Evolutionary conservation across 2,329 filamentous ascomycete species (phyloP), one percentile per base, ranked within the genome.

Genomic region (Dothistroma septosporum): DNA sequence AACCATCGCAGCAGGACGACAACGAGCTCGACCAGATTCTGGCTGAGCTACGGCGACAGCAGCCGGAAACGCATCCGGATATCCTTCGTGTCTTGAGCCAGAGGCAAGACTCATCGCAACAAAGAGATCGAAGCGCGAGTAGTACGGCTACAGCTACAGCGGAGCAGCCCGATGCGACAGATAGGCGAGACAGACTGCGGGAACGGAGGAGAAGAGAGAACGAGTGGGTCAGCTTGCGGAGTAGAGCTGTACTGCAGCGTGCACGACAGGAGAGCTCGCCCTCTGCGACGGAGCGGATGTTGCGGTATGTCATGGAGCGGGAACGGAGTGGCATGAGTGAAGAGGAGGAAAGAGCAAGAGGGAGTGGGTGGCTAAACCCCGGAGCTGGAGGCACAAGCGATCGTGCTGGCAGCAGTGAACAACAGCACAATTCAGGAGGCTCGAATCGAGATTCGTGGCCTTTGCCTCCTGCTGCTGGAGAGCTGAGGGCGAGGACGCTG

Each of bases 21-120:
- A 71, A 71, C 57, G 77, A 78, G 61, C 69, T 78, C 54, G 73
- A 77, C 53, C 71, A 72, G 50, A 76, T 79, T 53, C 68, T 79
- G 55, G 67, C 69, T 12, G 76, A 78, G 56, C 65, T 79, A 56
- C 69, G 77, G 21, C 70, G 72, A 54, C 72, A 77, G 59, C 74
- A 75, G 59, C 69, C 68, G 1, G 70, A 70, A 53, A 74, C 73
- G 4, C 72, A 76, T 55, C 73, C 74, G 9, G 76, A 78, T 49
- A 72, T 77, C 11, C 65, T 76, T 53, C 70, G 75, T 16, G 69
- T 77, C 37, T 64, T 74, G 28, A 72, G 73, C 14, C 68, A 75
- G 55, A 72, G 73, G 35, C 74, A 75, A 47, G 74, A 75, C 48
- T 63, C 69, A 21, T 68, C 73, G 62, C 65, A 73, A 33, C 69